Base-by-base conservation (phyloP, 2,329 filamentous ascomycete genomes). In the Beauveria varroae region DNA sequence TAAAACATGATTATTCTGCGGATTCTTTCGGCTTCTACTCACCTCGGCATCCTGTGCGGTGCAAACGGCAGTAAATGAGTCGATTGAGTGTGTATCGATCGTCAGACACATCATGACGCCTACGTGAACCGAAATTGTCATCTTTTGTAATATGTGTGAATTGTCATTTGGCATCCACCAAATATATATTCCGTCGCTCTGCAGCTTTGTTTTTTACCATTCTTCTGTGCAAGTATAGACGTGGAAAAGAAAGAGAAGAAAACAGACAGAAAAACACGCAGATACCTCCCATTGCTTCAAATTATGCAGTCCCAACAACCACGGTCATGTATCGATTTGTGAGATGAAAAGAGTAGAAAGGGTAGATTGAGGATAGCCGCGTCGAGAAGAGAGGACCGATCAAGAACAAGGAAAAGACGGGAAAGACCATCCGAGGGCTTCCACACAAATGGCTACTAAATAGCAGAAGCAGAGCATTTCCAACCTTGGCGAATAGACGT, bases 401-500 rank as follows among this genome's bases (percentile, higher is more conserved):
- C 26, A 57, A 47, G 24, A 55, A 44, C 54, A 56, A 59, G 58
- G 60, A 50, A 46, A 54, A 61, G 43, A 60, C 54, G 40, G 46
- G 47, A 20, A 49, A 57, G 47, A 7, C 26, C 47, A 26, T 37
- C 24, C 26, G 30, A 40, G 37, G 44, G 43, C 56, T 49, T 16
- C 46, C 34, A 50, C 44, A 58, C 46, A 26, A 41, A 50, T 58
- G 46, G 47, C 56, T 58, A 43, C 46, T 50, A 47, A 51, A 34
- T 46, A 52, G 50, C 50, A 52, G 50, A 52, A 55, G 52, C 52
- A 55, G 52, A 44, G 22, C 53, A 57, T 49, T 40, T 57, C 55
- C 55, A 47, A 57, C 55, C 55, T 47, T 41, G 43, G 55, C 44
- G 28, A 57, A 57, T n/a, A 64, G 54, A 70, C 56, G 61, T 62